Conservation (phyloP, 345 rosid species). For the Laguncularia racemosa region DNA sequence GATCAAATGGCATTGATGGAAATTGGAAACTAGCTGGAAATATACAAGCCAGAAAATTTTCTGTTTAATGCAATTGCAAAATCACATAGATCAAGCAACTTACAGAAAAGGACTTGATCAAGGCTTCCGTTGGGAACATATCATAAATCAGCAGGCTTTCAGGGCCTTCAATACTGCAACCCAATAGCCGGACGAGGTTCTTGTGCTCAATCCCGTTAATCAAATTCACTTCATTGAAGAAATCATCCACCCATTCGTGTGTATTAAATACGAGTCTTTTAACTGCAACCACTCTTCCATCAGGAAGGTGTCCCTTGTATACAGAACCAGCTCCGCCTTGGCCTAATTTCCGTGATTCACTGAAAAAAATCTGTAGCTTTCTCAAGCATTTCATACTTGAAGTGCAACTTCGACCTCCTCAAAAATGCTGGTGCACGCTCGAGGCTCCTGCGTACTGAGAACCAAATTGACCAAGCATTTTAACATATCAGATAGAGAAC, state of each 20-base stretch:
- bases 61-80: not conserved
- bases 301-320: slow-evolving; percentile 10
- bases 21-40: no score
- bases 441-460: slow-evolving; percentile 4
- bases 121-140: slow-evolving; percentile 19
- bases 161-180: slow-evolving; percentile 24
- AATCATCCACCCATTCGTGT: slow-evolving; percentile 19
- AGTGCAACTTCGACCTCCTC: slow-evolving; percentile 9
- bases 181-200: slow-evolving; percentile 20
- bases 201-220: slow-evolving; percentile 19
- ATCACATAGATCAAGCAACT: not conserved
- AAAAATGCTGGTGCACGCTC: not conserved
- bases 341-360: slow-evolving; percentile 9
- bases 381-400: slow-evolving; percentile 15
- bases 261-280: slow-evolving; percentile 18
- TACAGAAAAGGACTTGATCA: slow-evolving; percentile 13
- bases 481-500: not conserved
- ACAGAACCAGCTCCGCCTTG: slow-evolving; percentile 24
- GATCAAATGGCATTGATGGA: no score
- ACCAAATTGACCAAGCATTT: no score
- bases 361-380: slow-evolving; percentile 15
- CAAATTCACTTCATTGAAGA: slow-evolving; percentile 22
- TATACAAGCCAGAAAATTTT: not conserved
- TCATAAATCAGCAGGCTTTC: slow-evolving; percentile 20
- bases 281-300: slow-evolving; percentile 18